Conservation (phyloP, 306 rosid genomes). For the Luffa acutangula region DNA sequence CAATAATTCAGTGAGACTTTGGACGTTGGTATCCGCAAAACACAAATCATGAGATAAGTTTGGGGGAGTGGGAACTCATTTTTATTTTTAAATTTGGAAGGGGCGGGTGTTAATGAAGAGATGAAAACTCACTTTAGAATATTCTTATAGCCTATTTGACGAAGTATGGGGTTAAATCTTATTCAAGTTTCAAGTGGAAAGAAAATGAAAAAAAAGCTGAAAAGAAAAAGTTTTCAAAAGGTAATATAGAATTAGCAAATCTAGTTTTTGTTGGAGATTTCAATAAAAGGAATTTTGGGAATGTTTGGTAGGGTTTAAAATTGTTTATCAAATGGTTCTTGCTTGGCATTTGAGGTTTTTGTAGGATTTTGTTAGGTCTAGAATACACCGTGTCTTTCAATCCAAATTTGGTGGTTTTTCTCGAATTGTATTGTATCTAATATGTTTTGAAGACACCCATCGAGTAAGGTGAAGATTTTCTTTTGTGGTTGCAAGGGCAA, state of each 20-base stretch:
- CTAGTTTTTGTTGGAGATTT: not conserved
- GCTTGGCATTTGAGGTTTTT: not conserved
- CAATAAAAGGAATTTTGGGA: not conserved
- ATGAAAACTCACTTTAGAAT: not conserved
- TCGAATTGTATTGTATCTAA: not conserved
- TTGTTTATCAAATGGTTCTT: not conserved
- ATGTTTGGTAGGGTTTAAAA: not conserved
- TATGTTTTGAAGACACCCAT: not conserved
- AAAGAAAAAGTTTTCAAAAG: not conserved
- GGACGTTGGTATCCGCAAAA: not conserved
- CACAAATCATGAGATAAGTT: not conserved
- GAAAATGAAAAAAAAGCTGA: not conserved
- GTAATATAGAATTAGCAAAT: not conserved
- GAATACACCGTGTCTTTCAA: not conserved
- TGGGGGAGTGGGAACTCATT: not conserved
- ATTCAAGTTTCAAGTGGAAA: not conserved
- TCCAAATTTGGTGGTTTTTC: not conserved
- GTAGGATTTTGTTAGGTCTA: not conserved
- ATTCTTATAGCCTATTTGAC: not conserved
- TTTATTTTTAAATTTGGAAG: not conserved
- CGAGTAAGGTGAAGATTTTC: not conserved
- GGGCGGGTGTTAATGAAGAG: not conserved
- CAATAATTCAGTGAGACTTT: not conserved
- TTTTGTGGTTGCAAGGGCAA: not conserved
- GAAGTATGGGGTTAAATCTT: not conserved